Conservation (phyloP, 75 land plant species). For the Picea sitchensis region DNA sequence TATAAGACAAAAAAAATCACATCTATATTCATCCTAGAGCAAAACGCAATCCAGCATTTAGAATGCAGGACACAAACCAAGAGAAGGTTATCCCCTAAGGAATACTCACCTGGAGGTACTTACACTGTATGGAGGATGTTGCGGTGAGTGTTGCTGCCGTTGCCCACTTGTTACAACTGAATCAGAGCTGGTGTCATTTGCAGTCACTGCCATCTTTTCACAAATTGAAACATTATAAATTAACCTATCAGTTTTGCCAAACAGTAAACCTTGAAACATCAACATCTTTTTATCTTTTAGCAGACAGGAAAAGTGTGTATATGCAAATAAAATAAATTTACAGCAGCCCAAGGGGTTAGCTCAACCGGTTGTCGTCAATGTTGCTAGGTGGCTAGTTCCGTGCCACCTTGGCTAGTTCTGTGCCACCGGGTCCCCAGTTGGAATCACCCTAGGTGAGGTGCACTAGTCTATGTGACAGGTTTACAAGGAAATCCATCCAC, state of each 20-base stretch:
- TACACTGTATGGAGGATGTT: slow-evolving; percentile 34
- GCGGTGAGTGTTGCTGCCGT: slow-evolving; percentile 27
- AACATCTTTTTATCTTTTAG: too few species aligned
- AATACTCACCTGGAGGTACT: slow-evolving; percentile 35
- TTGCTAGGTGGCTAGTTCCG: too few species aligned
- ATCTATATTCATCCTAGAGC: neutral
- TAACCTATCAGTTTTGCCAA: neutral
- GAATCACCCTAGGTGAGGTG: too few species aligned
- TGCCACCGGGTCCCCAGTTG: too few species aligned
- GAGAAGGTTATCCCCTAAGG: slow-evolving; percentile 1
- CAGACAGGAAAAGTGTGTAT: too few species aligned
- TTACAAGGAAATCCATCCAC: too few species aligned
- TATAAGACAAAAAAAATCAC: neutral
- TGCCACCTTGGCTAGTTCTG: too few species aligned
- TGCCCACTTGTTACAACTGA: slow-evolving; percentile 36
- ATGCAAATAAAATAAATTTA: too few species aligned
- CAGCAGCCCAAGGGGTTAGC: too few species aligned
- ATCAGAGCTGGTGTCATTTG: slow-evolving; percentile 35
- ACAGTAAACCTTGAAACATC: neutral
- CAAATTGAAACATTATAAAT: neutral
- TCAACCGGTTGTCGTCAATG: too few species aligned
- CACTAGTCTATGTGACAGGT: too few species aligned
- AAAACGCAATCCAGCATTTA: neutral
- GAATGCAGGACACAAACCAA: neutral
- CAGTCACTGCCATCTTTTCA: slow-evolving; percentile 25